Evolutionary conservation across 768 basidiomycete species (phyloP).

Genomic region (Kwoniella pini): DNA sequence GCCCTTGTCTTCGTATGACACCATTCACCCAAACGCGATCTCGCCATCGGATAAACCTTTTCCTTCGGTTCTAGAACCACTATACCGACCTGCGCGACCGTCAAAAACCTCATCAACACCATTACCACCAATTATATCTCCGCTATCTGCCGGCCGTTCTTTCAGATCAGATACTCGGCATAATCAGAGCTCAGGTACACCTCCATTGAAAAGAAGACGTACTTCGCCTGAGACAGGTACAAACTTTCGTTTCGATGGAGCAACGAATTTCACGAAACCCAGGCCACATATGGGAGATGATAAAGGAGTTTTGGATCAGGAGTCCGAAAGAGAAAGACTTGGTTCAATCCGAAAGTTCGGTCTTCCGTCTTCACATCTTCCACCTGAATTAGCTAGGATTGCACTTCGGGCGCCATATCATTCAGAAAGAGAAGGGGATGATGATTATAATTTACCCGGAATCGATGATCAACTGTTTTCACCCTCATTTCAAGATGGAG

Average conservation of each 20-base stretch:
- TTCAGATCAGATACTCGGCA: neutral
- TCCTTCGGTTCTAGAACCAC: conserved; percentile 13
- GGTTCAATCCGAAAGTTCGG: neutral
- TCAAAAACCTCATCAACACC: neutral
- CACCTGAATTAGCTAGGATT: conserved; percentile 10
- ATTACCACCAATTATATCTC: neutral
- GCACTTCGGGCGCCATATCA: neutral
- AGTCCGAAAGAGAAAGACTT: neutral
- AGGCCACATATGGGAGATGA: conserved; percentile 1
- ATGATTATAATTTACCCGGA: neutral
- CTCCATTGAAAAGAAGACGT: neutral
- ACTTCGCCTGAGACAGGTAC: neutral
- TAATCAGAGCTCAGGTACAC: neutral
- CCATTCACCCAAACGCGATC: neutral
- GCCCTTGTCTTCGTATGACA: neutral
- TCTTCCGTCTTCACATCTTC: neutral
- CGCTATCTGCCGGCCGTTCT: neutral
- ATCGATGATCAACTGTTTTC: neutral
- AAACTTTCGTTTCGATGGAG: too few relatives aligned
- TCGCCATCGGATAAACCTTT: conserved; percentile 9
- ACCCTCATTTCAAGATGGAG: neutral
- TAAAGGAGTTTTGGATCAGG: too few relatives aligned
- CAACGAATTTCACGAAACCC: neutral
- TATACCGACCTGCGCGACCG: neutral
- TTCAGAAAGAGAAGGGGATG: neutral